Percentiles rank a stretch among this genome's conserved stretches.
These are phyloP conservation scores for Discostella stelligeroides DNA, from an alignment of 108 stramenopile genomes.

Conservation along the genomic window DNA sequence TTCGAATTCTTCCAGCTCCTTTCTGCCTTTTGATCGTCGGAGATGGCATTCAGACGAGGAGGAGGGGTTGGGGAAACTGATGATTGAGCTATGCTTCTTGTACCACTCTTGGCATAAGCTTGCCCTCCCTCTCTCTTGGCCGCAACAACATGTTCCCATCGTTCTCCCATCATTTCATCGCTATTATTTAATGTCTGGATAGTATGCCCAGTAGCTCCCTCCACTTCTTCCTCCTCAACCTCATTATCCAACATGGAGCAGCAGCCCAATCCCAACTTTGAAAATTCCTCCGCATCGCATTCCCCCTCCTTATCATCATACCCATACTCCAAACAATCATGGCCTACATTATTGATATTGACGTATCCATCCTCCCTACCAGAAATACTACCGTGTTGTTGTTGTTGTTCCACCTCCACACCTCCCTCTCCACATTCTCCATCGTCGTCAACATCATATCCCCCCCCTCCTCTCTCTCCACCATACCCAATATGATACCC, in stretches of 20 bases:
- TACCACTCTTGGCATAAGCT: not conserved
- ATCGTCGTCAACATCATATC: not conserved
- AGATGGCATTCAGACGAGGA: not conserved
- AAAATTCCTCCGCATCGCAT: conserved; percentile 19
- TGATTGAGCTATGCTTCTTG: conserved; percentile 7
- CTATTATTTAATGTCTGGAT: not conserved
- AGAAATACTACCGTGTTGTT: not conserved
- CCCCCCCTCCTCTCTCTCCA: not conserved
- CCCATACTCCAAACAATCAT: not conserved
- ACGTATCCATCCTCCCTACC: not conserved
- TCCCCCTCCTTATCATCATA: conserved; percentile 21
- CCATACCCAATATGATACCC: conserved; percentile 1
- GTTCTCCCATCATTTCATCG: not conserved
- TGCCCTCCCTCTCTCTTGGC: not conserved
- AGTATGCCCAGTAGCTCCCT: not conserved
- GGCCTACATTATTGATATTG: conserved; percentile 1
- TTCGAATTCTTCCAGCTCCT: conserved; percentile 31
- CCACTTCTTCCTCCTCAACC: conserved; percentile 6
- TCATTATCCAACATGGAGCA: conserved; percentile 48
- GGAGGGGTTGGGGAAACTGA: not conserved
- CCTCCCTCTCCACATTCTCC: too few relatives aligned
- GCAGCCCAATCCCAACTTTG: conserved; percentile 42
- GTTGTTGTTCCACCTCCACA: too few relatives aligned
- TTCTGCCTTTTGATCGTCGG: conserved; percentile 17
- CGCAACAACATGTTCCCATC: too few relatives aligned